Evolutionary conservation across 768 basidiomycete species (phyloP), one percentile per base, ranked within the genome.

Genomic region (Hygrocybe punicea): DNA sequence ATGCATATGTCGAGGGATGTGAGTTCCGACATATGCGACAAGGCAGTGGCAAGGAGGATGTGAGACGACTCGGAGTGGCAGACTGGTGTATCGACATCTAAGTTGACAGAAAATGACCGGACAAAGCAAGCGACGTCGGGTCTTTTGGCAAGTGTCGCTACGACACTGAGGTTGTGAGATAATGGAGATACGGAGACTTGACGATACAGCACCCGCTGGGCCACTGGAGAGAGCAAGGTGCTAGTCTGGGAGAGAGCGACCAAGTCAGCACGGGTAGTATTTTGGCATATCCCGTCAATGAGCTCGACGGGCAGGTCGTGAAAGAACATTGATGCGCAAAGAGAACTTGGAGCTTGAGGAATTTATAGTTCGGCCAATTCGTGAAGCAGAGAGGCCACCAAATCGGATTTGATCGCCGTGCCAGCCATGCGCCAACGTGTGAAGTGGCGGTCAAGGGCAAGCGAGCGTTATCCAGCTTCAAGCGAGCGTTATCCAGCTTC

Each of bases 191-290:
- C 61, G 50, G 73, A 66, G 60, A 90, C 62, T 63, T 81, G 69
- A 53, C 84, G 78, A 69, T 87, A 91, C 69, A 91, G 84, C 35
- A 76, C 67, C 57, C 82, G 82, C 58, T 81, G 82, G 0, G 84
- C 85, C 62, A 82, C 69, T 53, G 72, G 72, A 59, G 73, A 71
- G 64, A 86, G 63, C 34, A 66, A 60, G 13, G 77, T 66, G 59
- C 61, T 71, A 6, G 81, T 73, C 17, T 66, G 70, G 2, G 86
- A 76, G 60, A 87, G 74, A 10, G 78, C 67, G 48, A 75, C 70
- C 62, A 89, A 82, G 70, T 79, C 76, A 9, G 56, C 23, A 13
- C 60, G 53, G 46, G 51, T 44, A 21, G 67, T 63, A 66, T 60
- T 53, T 62, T 68, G 40, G 65, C 71, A 72, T 67, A 89, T 69